phyloP scores from a whole-genome alignment of 2,329 filamentous ascomycete genomes.

The Colletotrichum lindemuthianum region DNA sequence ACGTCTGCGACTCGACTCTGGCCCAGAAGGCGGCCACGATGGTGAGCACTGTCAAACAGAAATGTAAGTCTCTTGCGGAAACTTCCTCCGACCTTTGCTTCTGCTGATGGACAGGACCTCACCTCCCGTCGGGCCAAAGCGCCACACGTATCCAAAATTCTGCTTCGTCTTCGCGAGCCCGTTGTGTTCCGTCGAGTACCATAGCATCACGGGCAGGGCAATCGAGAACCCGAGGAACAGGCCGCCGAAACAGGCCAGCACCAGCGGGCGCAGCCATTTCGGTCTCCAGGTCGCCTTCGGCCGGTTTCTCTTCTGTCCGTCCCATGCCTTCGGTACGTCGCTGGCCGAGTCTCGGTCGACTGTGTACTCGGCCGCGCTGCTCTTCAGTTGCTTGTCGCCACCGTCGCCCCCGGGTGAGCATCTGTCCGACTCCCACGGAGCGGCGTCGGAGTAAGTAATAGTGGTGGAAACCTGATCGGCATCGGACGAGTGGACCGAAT shows the following conservation, averaged over 20 bases:
- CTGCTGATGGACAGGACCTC: background rate
- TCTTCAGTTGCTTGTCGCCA: too few relatives aligned
- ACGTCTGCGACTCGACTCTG: slow-evolving; percentile 17
- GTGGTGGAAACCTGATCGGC: too few relatives aligned
- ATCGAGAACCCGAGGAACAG: background rate
- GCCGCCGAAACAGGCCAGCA: background rate
- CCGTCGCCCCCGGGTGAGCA: too few relatives aligned
- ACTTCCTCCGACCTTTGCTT: background rate
- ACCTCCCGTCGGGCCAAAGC: slow-evolving; percentile 10
- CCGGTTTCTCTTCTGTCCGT: too few relatives aligned
- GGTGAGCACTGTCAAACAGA: slow-evolving; percentile 4
- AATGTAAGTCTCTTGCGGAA: background rate
- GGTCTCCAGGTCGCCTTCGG: slow-evolving; percentile 1
- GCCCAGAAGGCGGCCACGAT: slow-evolving; percentile 15
- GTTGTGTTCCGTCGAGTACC: slow-evolving; percentile 1
- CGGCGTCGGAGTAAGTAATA: too few relatives aligned
- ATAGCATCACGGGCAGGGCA: background rate
- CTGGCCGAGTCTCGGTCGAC: too few relatives aligned
- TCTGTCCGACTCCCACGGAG: too few relatives aligned
- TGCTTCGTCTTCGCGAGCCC: background rate
- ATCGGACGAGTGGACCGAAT: too few relatives aligned
- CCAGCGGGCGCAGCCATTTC: slow-evolving; percentile 8
- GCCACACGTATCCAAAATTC: slow-evolving; percentile 8
- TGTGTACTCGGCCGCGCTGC: too few relatives aligned
- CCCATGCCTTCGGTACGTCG: too few relatives aligned